Evolutionary conservation across 2,329 filamentous ascomycete genomes (phyloP).

Genomic region (Karstenula rhodostoma): DNA sequence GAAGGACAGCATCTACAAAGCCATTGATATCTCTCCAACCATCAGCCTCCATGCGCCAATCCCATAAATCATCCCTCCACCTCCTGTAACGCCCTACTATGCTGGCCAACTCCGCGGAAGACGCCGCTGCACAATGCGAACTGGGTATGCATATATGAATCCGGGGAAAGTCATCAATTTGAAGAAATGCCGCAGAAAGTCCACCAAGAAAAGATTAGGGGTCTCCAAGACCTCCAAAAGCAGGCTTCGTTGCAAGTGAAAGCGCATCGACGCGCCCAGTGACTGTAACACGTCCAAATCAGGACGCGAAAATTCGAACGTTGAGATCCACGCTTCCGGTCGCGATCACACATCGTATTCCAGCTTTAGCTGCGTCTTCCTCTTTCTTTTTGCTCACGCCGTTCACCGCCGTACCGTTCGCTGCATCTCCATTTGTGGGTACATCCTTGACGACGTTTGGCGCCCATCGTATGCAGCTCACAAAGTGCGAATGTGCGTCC

Average conservation of each 20-base stretch:
- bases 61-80: conserved; percentile 3
- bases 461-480: conserved; percentile 88
- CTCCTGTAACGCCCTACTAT: conserved; percentile 1
- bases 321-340: conserved; percentile 86
- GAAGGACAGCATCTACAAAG: not conserved
- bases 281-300: conserved; percentile 10
- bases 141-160: conserved; percentile 36
- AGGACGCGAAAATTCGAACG: conserved; percentile 78
- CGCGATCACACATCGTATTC: conserved; percentile 84
- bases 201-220: not conserved
- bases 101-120: not conserved
- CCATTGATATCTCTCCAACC: not conserved
- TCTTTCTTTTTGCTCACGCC: conserved; percentile 61
- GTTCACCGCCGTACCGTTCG: conserved; percentile 55
- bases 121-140: conserved; percentile 2
- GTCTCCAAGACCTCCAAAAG: not conserved
- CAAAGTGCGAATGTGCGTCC: conserved; percentile 83
- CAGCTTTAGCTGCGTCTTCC: conserved; percentile 61
- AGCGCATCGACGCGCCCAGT: not conserved
- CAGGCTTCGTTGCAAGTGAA: not conserved
- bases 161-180: conserved; percentile 23
- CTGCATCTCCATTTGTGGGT: conserved; percentile 49
- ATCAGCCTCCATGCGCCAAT: not conserved
- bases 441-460: conserved; percentile 74
- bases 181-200: conserved; percentile 1